Conservation (phyloP, 257 asterid species). For the Schizonepeta tenuifolia region DNA sequence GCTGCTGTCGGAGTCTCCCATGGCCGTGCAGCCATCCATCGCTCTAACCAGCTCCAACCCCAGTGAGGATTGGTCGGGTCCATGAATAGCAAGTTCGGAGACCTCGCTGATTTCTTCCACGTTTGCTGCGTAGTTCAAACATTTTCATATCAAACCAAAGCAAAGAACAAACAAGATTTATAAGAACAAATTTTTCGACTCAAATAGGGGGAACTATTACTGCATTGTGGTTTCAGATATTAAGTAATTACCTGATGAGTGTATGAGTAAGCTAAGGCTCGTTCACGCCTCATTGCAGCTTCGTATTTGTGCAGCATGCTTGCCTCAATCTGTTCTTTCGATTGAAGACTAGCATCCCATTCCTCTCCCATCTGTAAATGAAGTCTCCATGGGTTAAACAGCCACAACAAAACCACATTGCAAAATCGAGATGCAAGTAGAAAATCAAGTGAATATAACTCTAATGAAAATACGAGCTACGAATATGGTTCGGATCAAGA, state of each 20-base stretch:
- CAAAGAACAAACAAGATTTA: not conserved
- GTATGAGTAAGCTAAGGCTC: slow-evolving; percentile 91
- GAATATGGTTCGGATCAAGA: not conserved
- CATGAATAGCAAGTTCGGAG: slow-evolving; percentile 79
- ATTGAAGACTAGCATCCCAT: slow-evolving; percentile 85
- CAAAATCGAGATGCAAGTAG: slow-evolving; percentile 4
- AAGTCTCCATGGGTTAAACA: slow-evolving; percentile 23
- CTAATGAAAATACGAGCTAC: not conserved
- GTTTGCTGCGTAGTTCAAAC: slow-evolving; percentile 64
- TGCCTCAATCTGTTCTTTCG: slow-evolving; percentile 82
- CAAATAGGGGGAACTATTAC: not conserved
- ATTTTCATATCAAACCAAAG: slow-evolving; percentile 7
- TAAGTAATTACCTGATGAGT: slow-evolving; percentile 79
- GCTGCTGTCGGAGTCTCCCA: slow-evolving; percentile 52
- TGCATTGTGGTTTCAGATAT: slow-evolving; percentile 8
- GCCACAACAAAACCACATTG: slow-evolving; percentile 21
- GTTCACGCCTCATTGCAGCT: slow-evolving; percentile 91
- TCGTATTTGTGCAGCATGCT: slow-evolving; percentile 77
- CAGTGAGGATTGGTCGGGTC: slow-evolving; percentile 97
- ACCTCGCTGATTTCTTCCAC: slow-evolving; percentile 80
- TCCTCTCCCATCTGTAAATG: slow-evolving; percentile 82
- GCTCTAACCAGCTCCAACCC: slow-evolving; percentile 99
- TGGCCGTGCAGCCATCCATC: slow-evolving; percentile 85
- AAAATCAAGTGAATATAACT: not conserved
- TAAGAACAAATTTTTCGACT: not conserved